Conservation (phyloP, 257 asterid genomes). For the Plectranthus barbatus region DNA sequence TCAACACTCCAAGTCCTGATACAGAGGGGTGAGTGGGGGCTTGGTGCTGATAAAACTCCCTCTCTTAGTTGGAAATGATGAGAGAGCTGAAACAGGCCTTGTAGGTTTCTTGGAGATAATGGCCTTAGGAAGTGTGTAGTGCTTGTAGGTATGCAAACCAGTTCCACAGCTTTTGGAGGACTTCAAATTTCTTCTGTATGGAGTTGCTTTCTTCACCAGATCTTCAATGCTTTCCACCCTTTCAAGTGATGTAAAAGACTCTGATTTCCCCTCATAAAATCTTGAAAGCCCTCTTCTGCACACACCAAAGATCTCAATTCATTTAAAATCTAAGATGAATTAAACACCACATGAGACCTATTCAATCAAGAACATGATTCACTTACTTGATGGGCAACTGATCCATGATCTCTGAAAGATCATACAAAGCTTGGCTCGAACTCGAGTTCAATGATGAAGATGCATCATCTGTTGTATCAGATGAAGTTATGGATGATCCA, state of each 20-base stretch:
- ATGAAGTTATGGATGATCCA: constrained; percentile 37
- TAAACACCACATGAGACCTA: too few species aligned
- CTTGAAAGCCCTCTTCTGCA: constrained; percentile 85
- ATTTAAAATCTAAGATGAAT: too few species aligned
- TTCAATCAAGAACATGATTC: background rate
- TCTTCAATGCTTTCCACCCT: constrained; percentile 63
- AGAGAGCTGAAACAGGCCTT: constrained; percentile 23
- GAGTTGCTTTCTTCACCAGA: constrained; percentile 49
- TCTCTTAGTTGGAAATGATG: constrained; percentile 23
- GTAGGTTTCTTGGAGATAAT: constrained; percentile 42
- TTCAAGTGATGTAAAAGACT: constrained; percentile 64
- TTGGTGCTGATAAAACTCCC: constrained; percentile 16
- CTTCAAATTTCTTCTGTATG: constrained; percentile 32
- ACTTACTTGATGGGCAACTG: constrained; percentile 86
- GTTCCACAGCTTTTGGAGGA: constrained; percentile 43
- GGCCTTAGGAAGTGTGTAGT: constrained; percentile 47
- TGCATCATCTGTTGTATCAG: constrained; percentile 59
- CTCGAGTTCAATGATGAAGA: constrained; percentile 38
- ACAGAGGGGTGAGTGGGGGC: constrained; percentile 25
- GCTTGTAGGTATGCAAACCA: constrained; percentile 41
- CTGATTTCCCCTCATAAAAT: constrained; percentile 66
- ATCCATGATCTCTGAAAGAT: constrained; percentile 64
- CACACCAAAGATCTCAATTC: too few species aligned
- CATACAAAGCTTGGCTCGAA: constrained; percentile 24
- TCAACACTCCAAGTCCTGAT: constrained; percentile 22